Evolutionary conservation across 768 basidiomycete genomes (phyloP), one percentile per base, ranked within the genome.

Genomic region (Sutorius australiensis): DNA sequence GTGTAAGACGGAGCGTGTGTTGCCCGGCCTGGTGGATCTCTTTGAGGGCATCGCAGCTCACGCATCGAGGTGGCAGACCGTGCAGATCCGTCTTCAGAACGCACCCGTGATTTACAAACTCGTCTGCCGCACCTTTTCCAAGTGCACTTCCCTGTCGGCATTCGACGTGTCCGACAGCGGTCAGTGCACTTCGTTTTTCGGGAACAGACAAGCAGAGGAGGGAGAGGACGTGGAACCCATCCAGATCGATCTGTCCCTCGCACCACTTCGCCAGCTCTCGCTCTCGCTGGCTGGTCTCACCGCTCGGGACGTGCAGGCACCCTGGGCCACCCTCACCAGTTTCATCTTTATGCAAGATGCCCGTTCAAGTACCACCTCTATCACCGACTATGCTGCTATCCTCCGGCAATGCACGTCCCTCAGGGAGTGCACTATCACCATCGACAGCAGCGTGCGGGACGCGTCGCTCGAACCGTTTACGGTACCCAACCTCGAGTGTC

Each of bases 311-410:
- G 53, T 67, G 6, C 48, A 41, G 4, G 56, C 34, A 3, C 39
- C 51, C 0, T 67, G 65, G 65, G 47, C 53, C 6, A 48, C 34
- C 37, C 55, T 66, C 44, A 61, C 66, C 30, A 55, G 50, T 1
- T 32, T 67, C 43, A 55, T 46, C 2, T 65, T 66, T 39, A 67
- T 67, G 62, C 57, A 58, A n/a, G 54, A 65, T 28, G 55, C 56
- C n/a, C 53, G 50, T 33, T 47, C 60, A 16, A 65, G 60, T 37
- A 43, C 53, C 32, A 48, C 60, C 8, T 58, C 65, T 0, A 48
- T 67, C 51, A 54, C 54, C 2, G 61, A 60, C 30, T 66, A 67
- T 14, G 49, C 52, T 13, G 14, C 40, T 6, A 31, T 66, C 16
- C 56, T 66, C 14, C 52, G 6, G 45, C 61, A 66, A 13, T 66